A percentile compares a stretch with the other conserved stretches of the same genome.
Evolutionary conservation across 1,284 basidiomycete species (phyloP).

Genomic region (Spongiforma sp.): DNA sequence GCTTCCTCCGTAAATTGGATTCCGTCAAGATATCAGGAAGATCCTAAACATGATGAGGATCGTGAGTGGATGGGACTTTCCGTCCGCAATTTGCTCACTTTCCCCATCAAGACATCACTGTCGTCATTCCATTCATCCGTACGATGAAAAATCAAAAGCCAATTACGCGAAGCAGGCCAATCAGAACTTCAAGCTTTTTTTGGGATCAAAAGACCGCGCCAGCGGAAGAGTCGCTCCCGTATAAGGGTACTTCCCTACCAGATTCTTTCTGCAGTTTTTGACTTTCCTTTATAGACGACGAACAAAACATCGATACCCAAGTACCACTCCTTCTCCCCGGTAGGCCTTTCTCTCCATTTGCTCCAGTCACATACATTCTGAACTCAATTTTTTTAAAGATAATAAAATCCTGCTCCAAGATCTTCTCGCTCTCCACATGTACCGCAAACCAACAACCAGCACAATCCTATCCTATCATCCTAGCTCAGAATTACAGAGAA

Average conservation of each 20-base stretch:
- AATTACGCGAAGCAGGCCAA: constrained; percentile 11
- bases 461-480: constrained; percentile 52
- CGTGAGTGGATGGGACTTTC: constrained; percentile 44
- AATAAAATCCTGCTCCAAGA: constrained; percentile 37
- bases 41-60: constrained; percentile 44
- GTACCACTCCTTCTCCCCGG: constrained; percentile 47
- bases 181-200: constrained; percentile 8
- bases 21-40: constrained; percentile 57
- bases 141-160: constrained; percentile 36
- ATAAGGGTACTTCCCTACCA: constrained; percentile 17
- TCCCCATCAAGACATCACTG: constrained; percentile 47
- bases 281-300: constrained; percentile 15
- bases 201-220: background rate
- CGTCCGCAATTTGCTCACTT: constrained; percentile 1
- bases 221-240: constrained; percentile 8
- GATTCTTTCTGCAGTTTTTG: background rate
- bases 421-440: constrained; percentile 47
- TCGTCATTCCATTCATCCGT: constrained; percentile 53
- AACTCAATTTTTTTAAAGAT: constrained; percentile 16
- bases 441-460: constrained; percentile 39
- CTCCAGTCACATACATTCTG: background rate
- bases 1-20: constrained; percentile 62
- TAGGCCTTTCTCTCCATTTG: background rate
- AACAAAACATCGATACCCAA: constrained; percentile 56
- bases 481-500: constrained; percentile 31